phyloP scores from a whole-genome alignment of 2,329 filamentous ascomycete genomes.

The Emergomyces africanus region DNA sequence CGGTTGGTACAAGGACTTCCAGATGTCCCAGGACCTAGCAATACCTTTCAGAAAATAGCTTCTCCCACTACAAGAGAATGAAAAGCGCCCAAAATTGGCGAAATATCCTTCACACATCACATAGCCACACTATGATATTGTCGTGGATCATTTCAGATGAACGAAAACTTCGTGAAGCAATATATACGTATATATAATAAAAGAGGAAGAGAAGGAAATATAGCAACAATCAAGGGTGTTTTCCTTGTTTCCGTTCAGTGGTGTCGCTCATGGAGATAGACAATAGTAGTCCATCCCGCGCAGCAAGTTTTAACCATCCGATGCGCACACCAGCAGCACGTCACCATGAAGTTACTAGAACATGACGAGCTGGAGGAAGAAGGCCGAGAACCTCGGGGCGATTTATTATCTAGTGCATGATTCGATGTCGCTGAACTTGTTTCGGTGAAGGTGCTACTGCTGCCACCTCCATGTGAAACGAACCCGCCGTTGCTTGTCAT shows the following conservation, averaged over 20 bases:
- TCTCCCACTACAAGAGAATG: neutral
- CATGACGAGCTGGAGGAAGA: slow-evolving; percentile 3
- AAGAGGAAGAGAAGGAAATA: neutral
- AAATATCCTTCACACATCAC: neutral
- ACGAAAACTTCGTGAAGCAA: neutral
- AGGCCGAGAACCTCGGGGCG: neutral
- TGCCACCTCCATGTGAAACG: neutral
- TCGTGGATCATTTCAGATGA: neutral
- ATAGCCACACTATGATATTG: neutral
- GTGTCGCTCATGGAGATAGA: slow-evolving; percentile 51
- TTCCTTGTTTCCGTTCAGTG: slow-evolving; percentile 14
- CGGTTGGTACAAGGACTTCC: neutral
- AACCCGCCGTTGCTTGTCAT: neutral
- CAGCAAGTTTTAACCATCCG: slow-evolving; percentile 58
- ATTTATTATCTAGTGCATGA: slow-evolving; percentile 6
- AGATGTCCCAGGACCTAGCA: no score
- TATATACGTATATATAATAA: neutral
- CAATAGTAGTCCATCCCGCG: slow-evolving; percentile 53
- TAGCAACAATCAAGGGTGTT: neutral
- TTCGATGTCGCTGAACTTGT: neutral
- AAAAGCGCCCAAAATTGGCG: neutral
- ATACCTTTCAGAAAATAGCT: neutral
- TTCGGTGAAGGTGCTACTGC: neutral
- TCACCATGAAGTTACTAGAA: slow-evolving; percentile 40
- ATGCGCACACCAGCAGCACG: slow-evolving; percentile 61